Percentiles rank a stretch among this genome's conserved stretches.
These are phyloP conservation scores for Waitea zeae DNA, from an alignment of 1,284 basidiomycete species.

Conservation along the genomic window DNA sequence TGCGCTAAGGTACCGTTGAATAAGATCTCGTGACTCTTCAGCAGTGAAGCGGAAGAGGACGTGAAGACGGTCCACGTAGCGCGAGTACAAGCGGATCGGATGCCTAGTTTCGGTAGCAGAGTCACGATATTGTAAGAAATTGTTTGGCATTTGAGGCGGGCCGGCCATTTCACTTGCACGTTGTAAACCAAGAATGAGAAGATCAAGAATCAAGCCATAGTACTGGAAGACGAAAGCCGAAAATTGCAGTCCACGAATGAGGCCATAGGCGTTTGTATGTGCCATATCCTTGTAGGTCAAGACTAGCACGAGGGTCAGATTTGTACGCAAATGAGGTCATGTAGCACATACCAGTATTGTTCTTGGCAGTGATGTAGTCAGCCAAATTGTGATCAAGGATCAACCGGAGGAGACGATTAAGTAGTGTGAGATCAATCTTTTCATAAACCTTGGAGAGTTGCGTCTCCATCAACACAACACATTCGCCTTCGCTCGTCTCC, in stretches of 20 bases:
- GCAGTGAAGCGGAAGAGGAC: conserved; percentile 97
- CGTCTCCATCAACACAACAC: conserved; percentile 95
- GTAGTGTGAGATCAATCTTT: conserved; percentile 89
- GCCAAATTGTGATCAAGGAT: conserved; percentile 96
- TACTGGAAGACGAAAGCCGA: conserved; percentile 97
- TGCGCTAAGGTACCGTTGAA: conserved; percentile 92
- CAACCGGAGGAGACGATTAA: conserved; percentile 84
- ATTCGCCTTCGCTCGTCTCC: conserved; percentile 94
- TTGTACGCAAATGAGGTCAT: too few relatives aligned
- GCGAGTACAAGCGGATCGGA: conserved; percentile 88
- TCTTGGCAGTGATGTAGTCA: conserved; percentile 96
- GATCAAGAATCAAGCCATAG: conserved; percentile 80
- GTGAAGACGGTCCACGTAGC: conserved; percentile 87
- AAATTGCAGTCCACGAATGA: conserved; percentile 92
- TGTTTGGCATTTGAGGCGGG: conserved; percentile 88
- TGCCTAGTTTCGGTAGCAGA: conserved; percentile 86
- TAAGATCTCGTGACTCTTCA: conserved; percentile 93
- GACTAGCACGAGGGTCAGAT: too few relatives aligned
- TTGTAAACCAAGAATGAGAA: conserved; percentile 86
- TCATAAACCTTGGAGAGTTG: conserved; percentile 92
- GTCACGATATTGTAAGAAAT: conserved; percentile 91
- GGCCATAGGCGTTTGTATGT: conserved; percentile 80
- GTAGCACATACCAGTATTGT: conserved; percentile 52
- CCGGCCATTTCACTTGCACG: conserved; percentile 95
- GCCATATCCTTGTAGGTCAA: conserved; percentile 94